These are phyloP conservation scores for Echites panduratus DNA, from an alignment of 257 asterid species.

Conservation along the genomic window DNA sequence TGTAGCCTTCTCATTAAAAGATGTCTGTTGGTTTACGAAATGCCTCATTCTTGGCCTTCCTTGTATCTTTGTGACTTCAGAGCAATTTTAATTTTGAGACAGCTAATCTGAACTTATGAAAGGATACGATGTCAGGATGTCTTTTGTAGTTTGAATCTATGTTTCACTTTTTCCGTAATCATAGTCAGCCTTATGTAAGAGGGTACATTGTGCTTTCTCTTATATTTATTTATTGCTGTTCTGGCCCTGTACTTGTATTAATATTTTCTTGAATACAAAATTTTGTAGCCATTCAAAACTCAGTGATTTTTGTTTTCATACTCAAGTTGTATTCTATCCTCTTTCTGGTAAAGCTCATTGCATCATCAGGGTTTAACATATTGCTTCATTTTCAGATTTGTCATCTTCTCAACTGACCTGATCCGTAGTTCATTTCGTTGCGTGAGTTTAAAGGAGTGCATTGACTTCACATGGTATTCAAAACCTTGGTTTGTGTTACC, in stretches of 20 bases:
- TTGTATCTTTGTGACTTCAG: background rate
- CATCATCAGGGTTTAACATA: background rate
- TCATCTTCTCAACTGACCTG: constrained; percentile 5
- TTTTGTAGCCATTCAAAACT: background rate
- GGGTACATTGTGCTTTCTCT: background rate
- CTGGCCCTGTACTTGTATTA: background rate
- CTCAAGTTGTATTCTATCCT: background rate
- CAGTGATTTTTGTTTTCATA: background rate
- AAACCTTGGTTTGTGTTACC: background rate
- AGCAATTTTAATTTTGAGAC: background rate
- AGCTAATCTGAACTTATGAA: background rate
- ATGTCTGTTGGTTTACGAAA: background rate
- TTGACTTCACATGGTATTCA: background rate
- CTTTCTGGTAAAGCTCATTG: background rate
- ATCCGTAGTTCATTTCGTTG: background rate
- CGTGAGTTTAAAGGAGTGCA: background rate
- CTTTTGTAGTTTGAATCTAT: background rate
- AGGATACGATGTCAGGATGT: background rate
- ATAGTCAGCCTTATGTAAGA: background rate
- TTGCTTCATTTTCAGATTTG: background rate
- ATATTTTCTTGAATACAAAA: background rate
- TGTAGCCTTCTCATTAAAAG: background rate
- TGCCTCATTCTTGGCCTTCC: background rate
- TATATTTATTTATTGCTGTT: background rate
- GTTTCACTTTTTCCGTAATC: background rate